Base-by-base conservation (phyloP, 2,329 filamentous ascomycete genomes). In the Colletotrichum sp. region DNA sequence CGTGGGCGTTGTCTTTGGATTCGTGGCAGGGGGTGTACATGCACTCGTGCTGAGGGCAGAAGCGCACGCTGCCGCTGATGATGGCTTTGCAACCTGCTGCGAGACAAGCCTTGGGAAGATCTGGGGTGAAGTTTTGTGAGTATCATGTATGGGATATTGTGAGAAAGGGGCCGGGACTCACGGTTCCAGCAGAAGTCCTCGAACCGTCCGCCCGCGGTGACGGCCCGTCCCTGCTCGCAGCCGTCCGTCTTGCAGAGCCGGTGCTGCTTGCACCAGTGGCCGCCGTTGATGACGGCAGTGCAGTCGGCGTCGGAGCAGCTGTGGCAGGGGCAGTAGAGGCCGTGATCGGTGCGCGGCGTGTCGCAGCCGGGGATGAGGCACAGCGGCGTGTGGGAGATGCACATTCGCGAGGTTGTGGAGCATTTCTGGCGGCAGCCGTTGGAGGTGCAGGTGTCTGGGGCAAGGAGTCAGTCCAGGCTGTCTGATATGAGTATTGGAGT, bases 181-280 rank as follows among this genome's bases (percentile, higher is more conserved):
- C 75, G 75, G 5, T 76, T 32, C 75, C 72, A 77, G 68, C 75
- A 77, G 15, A 68, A 59, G 5, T 75, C 67, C 18, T 71, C 67
- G 30, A 26, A 52, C 7, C 13, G 22, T 16, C 67, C 68, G 5
- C 30, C 28, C 12, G 72, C 28, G 13, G 73, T 73, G 16, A 71
- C 66, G 39, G 66, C 70, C 26, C 71, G 39, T 3, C 24, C 69
- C 28, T 57, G 44, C 8, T 22, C 24, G 55, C 60, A 72, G 9
- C 72, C 79, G 1, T 28, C 57, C 3, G 83, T 60, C 15, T 66
- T 65, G 60, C 79, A 80, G 10, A 62, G n/a, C 15, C 70, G 65
- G 52, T 80, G 79, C 9, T 68, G 34, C 24, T 34, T 57, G 39
- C 79, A 80, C 77, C 77, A 80, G 65, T 71, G 48, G 13, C 76